Evolutionary conservation across 2,329 filamentous ascomycete species (phyloP).

Genomic region (Fusarium sublunatum): DNA sequence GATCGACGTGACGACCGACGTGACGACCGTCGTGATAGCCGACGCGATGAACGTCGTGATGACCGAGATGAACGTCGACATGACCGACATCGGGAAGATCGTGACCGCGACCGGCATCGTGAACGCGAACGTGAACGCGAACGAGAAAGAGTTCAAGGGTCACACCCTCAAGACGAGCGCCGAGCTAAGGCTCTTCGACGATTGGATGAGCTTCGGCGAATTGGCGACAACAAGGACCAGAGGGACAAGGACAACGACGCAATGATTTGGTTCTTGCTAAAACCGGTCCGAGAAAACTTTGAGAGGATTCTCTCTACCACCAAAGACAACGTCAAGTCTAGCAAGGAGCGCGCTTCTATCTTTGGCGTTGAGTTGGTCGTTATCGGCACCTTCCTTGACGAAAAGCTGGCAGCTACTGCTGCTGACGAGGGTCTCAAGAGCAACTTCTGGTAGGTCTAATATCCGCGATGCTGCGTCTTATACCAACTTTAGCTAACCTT

Average conservation of each 20-base stretch:
- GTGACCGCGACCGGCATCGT: constrained; percentile 42
- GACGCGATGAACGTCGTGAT: neutral
- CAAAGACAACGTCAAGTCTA: constrained; percentile 70
- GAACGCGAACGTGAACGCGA: constrained; percentile 44
- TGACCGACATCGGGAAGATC: constrained; percentile 41
- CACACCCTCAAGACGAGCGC: constrained; percentile 54
- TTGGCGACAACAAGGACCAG: constrained; percentile 63
- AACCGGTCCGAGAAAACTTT: constrained; percentile 70
- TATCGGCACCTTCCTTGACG: constrained; percentile 71
- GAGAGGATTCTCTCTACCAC: constrained; percentile 70
- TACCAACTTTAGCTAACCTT: constrained; percentile 32
- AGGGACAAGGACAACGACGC: constrained; percentile 59
- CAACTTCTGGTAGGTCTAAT: constrained; percentile 61
- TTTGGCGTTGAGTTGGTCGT: constrained; percentile 70
- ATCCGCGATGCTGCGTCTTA: neutral
- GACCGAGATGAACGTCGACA: constrained; percentile 33
- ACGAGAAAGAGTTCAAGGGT: constrained; percentile 43
- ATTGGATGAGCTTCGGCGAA: constrained; percentile 57
- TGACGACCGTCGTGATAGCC: constrained; percentile 23
- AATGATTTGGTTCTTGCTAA: constrained; percentile 63
- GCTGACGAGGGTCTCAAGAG: constrained; percentile 58
- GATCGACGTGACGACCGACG: constrained; percentile 38
- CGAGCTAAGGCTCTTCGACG: constrained; percentile 56
- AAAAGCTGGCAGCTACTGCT: constrained; percentile 56
- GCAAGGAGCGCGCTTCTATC: constrained; percentile 70